phyloP scores from a whole-genome alignment of 352 stramenopile genomes.

The Pythium utonaiense region DNA sequence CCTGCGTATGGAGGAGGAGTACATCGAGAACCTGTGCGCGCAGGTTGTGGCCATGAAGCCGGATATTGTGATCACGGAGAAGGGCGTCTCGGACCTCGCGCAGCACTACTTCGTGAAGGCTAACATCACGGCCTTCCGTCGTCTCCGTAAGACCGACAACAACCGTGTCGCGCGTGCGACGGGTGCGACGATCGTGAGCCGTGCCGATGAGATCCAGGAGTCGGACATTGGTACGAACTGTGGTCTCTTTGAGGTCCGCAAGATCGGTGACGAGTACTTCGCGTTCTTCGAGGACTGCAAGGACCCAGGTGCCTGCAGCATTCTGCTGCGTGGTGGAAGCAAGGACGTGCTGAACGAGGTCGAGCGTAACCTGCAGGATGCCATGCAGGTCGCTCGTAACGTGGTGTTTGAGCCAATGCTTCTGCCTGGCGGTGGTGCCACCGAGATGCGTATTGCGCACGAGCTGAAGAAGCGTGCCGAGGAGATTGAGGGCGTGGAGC shows the following conservation, averaged over 20 bases:
- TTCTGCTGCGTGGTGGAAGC: constrained; percentile 96
- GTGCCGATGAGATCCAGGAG: constrained; percentile 98
- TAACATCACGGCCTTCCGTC: constrained; percentile 98
- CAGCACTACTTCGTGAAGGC: constrained; percentile 99
- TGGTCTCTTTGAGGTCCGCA: constrained; percentile 97
- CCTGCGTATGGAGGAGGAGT: constrained; percentile 98
- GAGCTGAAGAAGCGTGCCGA: constrained; percentile 91
- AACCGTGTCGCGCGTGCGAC: constrained; percentile 97
- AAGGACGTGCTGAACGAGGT: constrained; percentile 99
- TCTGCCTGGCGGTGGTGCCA: constrained; percentile 94
- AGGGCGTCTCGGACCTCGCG: constrained; percentile 98
- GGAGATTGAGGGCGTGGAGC: constrained; percentile 94
- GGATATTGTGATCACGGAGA: constrained; percentile 99
- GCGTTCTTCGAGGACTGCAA: constrained; percentile 99
- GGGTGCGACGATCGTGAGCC: constrained; percentile 97
- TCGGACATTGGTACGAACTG: constrained; percentile 98
- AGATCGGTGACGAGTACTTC: constrained; percentile 96
- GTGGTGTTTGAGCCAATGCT: constrained; percentile 98
- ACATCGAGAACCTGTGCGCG: constrained; percentile 99
- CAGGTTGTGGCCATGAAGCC: constrained; percentile 99
- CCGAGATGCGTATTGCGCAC: constrained; percentile 98
- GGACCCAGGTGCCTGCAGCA: constrained; percentile 97
- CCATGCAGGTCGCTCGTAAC: constrained; percentile 99
- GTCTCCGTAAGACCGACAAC: constrained; percentile 99
- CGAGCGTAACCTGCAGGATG: constrained; percentile 99